Conservation (phyloP, 176 grass and related monocot genomes). For the Melocanna baccifera region DNA sequence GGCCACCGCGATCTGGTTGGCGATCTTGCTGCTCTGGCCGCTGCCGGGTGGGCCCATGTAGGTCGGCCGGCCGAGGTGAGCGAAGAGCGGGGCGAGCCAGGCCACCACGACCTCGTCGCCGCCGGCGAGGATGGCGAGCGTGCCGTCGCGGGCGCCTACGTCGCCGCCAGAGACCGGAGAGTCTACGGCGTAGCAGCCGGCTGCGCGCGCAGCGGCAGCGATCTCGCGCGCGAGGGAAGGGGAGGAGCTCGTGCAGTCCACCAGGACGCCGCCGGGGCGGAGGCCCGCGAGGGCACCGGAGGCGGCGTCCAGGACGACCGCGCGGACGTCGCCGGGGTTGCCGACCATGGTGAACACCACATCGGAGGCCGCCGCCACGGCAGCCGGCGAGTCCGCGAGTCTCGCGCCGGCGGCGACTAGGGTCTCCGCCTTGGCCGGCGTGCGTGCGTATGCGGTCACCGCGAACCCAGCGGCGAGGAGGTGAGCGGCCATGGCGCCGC, state of each 20-base stretch:
- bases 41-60: conserved; percentile 71
- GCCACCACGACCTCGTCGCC: conserved; percentile 53
- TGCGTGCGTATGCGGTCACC: conserved; percentile 60
- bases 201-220: conserved; percentile 3
- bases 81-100: conserved; percentile 71
- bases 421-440: conserved; percentile 50
- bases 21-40: conserved; percentile 90
- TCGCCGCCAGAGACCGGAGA: conserved; percentile 76
- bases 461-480: conserved; percentile 59
- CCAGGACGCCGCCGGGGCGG: conserved; percentile 44
- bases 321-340: conserved; percentile 63
- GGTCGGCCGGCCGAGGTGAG: conserved; percentile 51
- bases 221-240: conserved; percentile 58
- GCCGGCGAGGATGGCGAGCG: conserved; percentile 67
- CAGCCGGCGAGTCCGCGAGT: conserved; percentile 44
- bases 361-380: conserved; percentile 48
- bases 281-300: conserved; percentile 47
- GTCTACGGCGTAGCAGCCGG: conserved; percentile 54
- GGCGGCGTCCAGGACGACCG: conserved; percentile 39
- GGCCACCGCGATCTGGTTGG: conserved; percentile 67
- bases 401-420: conserved; percentile 43
- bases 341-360: conserved; percentile 88
- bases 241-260: conserved; percentile 77
- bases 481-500: conserved; percentile 61
- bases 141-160: conserved; percentile 64